These are phyloP conservation scores for Tylopilus plumbeoviolaceoides DNA, from an alignment of 768 basidiomycete genomes.

Conservation along the genomic window DNA sequence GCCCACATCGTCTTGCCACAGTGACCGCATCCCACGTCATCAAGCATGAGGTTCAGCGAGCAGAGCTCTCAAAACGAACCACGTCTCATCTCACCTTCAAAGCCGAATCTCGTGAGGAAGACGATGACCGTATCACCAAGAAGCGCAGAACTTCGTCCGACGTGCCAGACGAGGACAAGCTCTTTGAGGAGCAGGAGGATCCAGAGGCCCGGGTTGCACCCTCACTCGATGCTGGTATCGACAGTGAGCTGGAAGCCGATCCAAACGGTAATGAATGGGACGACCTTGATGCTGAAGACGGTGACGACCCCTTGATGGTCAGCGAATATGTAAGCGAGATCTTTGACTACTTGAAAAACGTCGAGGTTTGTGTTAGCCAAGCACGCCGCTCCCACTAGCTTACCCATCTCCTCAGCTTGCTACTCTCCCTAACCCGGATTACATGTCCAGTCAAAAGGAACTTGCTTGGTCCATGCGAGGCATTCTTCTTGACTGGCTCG, in stretches of 20 bases:
- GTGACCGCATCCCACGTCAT: conserved; percentile 17
- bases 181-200: conserved; percentile 43
- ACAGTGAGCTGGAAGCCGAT: conserved; percentile 59
- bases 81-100: conserved; percentile 30
- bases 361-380: conserved; percentile 56
- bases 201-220: conserved; percentile 33
- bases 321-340: conserved; percentile 95
- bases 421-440: conserved; percentile 79
- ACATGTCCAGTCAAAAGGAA: conserved; percentile 81
- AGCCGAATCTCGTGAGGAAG: conserved; percentile 40
- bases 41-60: conserved; percentile 28
- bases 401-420: conserved; percentile 43
- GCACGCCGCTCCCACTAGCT: background rate
- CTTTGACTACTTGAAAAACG: conserved; percentile 81
- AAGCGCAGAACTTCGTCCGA: conserved; percentile 74
- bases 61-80: conserved; percentile 28
- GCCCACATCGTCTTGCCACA: conserved; percentile 31
- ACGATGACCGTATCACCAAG: conserved; percentile 61
- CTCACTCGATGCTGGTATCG: conserved; percentile 37
- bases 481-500: conserved; percentile 88
- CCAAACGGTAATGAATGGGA: conserved; percentile 73
- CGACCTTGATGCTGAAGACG: conserved; percentile 89
- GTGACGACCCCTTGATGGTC: conserved; percentile 94
- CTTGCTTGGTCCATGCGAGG: conserved; percentile 88
- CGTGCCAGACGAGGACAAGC: conserved; percentile 39